Percentiles rank a stretch among this genome's conserved stretches.
Conservation (phyloP, 78 protist species). For the Anaeramoeba flamelloides region DNA sequence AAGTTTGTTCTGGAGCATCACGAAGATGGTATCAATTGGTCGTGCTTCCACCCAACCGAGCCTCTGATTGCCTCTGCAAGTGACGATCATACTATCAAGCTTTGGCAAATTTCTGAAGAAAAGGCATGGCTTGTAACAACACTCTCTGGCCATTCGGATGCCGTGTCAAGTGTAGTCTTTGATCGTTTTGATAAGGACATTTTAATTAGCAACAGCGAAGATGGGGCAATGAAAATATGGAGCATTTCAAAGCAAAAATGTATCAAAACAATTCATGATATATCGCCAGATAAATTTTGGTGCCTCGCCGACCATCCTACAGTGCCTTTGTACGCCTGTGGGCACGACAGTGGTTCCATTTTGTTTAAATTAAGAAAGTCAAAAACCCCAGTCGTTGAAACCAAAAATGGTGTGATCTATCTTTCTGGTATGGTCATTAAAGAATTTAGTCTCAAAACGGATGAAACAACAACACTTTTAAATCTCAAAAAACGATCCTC, state of each 20-base stretch:
- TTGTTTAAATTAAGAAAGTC: no score
- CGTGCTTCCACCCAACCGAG: constrained; percentile 81
- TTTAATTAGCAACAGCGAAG: constrained; percentile 71
- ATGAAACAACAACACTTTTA: no score
- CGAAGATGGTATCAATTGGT: constrained; percentile 91
- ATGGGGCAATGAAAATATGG: constrained; percentile 90
- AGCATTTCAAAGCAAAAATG: no score
- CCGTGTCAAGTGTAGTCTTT: constrained; percentile 79
- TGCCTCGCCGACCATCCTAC: constrained; percentile 13
- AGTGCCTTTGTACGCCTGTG: constrained; percentile 13
- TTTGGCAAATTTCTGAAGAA: constrained; percentile 68
- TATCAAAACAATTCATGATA: no score
- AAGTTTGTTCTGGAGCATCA: constrained; percentile 61
- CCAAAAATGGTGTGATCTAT: no score
- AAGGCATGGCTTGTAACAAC: no score
- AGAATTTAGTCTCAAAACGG: no score
- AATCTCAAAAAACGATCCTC: no score
- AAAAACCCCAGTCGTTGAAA: no score
- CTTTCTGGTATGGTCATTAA: no score
- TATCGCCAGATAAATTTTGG: constrained; percentile 15
- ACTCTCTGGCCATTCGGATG: constrained; percentile 84
- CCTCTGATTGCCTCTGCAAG: constrained; percentile 83
- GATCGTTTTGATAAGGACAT: no score
- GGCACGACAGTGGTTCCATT: constrained; percentile 80
- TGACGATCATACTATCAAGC: constrained; percentile 79